These are phyloP conservation scores for Alternaria triticina DNA, from an alignment of 2,329 filamentous ascomycete genomes.

Conservation along the genomic window DNA sequence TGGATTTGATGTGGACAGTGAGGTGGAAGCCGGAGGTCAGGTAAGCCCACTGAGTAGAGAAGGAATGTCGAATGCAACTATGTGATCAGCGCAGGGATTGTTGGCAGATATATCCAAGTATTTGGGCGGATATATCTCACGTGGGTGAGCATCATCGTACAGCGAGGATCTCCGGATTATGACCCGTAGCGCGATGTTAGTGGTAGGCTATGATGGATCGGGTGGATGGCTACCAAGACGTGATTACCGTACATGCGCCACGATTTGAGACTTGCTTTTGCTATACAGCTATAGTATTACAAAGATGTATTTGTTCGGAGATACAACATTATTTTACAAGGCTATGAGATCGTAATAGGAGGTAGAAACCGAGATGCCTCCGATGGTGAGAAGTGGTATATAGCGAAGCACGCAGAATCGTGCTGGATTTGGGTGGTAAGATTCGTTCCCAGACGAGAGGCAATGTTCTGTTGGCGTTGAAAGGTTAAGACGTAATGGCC, in stretches of 20 bases:
- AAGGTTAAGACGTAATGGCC: not conserved
- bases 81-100: not conserved
- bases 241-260: not conserved
- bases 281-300: not conserved
- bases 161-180: conserved; percentile 4
- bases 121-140: not conserved
- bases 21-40: no score
- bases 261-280: not conserved
- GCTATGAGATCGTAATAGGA: not conserved
- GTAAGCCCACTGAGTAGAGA: no score
- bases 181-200: not conserved
- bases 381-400: not conserved
- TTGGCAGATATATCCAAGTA: not conserved
- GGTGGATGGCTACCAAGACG: not conserved
- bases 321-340: not conserved
- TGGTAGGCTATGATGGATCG: not conserved
- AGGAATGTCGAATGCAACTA: not conserved
- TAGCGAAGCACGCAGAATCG: not conserved
- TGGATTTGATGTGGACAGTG: no score
- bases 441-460: not conserved
- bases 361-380: not conserved
- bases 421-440: not conserved
- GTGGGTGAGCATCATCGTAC: conserved; percentile 4
- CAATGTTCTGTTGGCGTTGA: not conserved
- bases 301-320: not conserved